phyloP scores from a whole-genome alignment of 352 stramenopile species.

The Thalassiosira oceanica region DNA sequence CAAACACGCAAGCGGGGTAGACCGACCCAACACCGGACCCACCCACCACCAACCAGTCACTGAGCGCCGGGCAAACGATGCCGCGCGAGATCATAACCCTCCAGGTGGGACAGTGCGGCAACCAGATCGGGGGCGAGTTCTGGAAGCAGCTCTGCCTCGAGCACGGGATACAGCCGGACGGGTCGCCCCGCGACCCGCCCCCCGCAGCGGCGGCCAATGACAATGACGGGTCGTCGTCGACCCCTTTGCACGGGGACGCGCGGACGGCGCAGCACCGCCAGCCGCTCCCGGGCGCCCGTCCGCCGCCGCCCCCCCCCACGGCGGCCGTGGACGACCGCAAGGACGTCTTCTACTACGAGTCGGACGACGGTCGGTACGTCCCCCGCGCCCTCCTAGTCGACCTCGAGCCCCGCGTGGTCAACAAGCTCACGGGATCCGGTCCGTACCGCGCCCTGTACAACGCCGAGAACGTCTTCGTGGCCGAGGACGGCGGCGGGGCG shows the following conservation, averaged over 20 bases:
- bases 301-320: no score
- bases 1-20: no score
- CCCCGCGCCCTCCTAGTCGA: constrained; percentile 96
- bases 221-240: constrained; percentile 91
- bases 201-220: no score
- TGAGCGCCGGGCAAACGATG: no score
- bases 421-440: constrained; percentile 94
- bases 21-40: no score
- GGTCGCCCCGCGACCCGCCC: no score
- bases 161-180: constrained; percentile 91
- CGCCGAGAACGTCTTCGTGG: constrained; percentile 97
- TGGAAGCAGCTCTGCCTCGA: constrained; percentile 86
- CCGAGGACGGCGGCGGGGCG: constrained; percentile 96
- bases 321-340: constrained; percentile 98
- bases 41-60: no score
- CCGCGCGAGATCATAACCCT: no score
- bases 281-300: no score
- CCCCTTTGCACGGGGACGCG: constrained; percentile 87
- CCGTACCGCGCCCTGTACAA: constrained; percentile 97
- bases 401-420: constrained; percentile 96
- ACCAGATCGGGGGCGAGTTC: constrained; percentile 87
- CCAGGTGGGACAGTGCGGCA: constrained; percentile 92
- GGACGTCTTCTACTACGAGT: constrained; percentile 96
- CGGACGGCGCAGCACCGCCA: no score
- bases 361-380: constrained; percentile 93